A percentile compares a stretch with the other conserved stretches of the same genome.
phyloP scores from a whole-genome alignment of 257 asterid genomes.

The Solanum stenotomum region DNA sequence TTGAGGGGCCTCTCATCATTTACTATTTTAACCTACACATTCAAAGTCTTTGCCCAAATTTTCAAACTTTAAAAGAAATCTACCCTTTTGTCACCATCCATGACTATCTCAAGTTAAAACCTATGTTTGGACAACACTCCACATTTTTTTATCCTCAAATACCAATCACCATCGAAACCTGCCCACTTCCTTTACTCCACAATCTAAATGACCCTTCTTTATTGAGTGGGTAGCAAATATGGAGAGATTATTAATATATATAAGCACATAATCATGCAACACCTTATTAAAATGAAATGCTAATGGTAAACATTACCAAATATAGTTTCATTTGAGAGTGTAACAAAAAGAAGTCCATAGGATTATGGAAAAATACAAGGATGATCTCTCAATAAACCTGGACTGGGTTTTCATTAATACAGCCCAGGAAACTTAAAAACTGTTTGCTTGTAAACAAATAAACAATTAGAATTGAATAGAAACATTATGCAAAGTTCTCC shows the following conservation, averaged over 20 bases:
- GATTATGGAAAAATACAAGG: slow-evolving; percentile 15
- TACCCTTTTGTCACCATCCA: not conserved
- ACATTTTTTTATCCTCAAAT: not conserved
- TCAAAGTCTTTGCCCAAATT: not conserved
- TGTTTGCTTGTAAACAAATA: slow-evolving; percentile 33
- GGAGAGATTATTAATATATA: not conserved
- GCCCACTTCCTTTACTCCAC: not conserved
- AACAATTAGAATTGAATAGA: slow-evolving; percentile 30
- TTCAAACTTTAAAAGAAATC: not conserved
- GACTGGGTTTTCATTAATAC: slow-evolving; percentile 20
- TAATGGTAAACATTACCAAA: not conserved
- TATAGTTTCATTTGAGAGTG: not conserved
- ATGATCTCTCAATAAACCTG: slow-evolving; percentile 13
- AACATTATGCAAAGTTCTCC: slow-evolving; percentile 3
- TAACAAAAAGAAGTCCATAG: not conserved
- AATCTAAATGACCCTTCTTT: not conserved
- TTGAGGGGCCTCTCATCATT: not conserved
- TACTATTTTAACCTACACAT: not conserved
- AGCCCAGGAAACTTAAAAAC: slow-evolving; percentile 35
- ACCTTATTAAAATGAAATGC: not conserved
- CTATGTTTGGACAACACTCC: not conserved
- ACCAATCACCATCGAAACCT: not conserved
- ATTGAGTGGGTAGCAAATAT: not conserved
- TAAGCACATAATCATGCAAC: not conserved
- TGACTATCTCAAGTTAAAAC: not conserved